Evolutionary conservation across 257 asterid genomes (phyloP).

Genomic region (Solanum ahanhuiri): DNA sequence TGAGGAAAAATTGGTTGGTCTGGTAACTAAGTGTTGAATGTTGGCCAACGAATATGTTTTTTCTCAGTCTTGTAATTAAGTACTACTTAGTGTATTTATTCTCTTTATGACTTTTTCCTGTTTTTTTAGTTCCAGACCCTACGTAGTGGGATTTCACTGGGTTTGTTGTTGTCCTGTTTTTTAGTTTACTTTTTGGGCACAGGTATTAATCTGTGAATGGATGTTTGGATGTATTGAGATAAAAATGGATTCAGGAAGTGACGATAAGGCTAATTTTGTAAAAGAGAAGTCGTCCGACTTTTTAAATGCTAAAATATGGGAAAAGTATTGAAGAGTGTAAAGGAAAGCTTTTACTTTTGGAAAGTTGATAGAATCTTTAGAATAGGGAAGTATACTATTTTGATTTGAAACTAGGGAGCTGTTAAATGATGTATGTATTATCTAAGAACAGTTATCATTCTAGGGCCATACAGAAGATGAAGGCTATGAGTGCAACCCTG

Average conservation of each 20-base stretch:
- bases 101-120: not conserved
- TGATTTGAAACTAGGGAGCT: not conserved
- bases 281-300: too few species aligned
- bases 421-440: not conserved
- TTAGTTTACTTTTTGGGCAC: not conserved
- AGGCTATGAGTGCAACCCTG: constrained; percentile 49
- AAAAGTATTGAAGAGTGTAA: too few species aligned
- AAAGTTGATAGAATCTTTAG: not conserved
- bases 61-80: not conserved
- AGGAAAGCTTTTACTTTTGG: not conserved
- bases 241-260: not conserved
- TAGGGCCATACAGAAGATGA: constrained; percentile 17
- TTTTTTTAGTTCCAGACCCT: not conserved
- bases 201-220: not conserved
- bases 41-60: not conserved
- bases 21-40: not conserved
- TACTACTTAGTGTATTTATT: not conserved
- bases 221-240: not conserved
- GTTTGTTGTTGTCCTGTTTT: not conserved
- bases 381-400: not conserved
- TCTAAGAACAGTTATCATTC: not conserved
- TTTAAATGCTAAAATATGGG: too few species aligned
- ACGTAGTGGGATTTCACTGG: not conserved
- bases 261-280: not conserved
- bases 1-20: not conserved